Evolutionary conservation across 352 stramenopile species (phyloP).

Genomic region (Phytophthora pisi): DNA sequence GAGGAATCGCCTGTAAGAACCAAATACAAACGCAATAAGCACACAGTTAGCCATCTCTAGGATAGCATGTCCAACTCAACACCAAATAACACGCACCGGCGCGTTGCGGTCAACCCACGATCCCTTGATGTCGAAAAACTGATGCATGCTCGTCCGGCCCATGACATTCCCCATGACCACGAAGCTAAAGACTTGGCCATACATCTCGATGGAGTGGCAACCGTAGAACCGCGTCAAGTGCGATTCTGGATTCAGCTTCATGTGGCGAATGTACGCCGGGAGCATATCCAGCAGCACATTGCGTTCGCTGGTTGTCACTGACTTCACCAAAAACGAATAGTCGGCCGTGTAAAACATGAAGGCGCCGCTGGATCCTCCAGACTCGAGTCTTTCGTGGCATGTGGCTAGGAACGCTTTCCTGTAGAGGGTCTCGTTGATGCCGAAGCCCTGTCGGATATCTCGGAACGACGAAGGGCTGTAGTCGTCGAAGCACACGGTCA

Average conservation of each 20-base stretch:
- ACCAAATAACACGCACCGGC: conserved; percentile 44
- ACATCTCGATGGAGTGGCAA: conserved; percentile 91
- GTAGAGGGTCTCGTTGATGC: conserved; percentile 79
- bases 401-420: conserved; percentile 81
- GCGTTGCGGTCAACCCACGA: conserved; percentile 89
- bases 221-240: conserved; percentile 91
- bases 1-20: conserved; percentile 63
- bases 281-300: conserved; percentile 84
- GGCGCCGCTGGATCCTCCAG: conserved; percentile 82
- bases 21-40: not conserved
- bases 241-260: conserved; percentile 78
- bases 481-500: conserved; percentile 83
- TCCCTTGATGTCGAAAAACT: conserved; percentile 93
- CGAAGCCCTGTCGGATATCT: conserved; percentile 79
- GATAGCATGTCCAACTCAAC: not conserved
- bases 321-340: conserved; percentile 90
- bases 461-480: conserved; percentile 76
- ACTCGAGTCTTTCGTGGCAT: conserved; percentile 84
- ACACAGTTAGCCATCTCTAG: not conserved
- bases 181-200: conserved; percentile 88
- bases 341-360: conserved; percentile 94
- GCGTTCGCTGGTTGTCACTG: conserved; percentile 80
- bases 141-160: conserved; percentile 81
- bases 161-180: conserved; percentile 93
- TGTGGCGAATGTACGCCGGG: conserved; percentile 79